phyloP scores from a whole-genome alignment of 768 basidiomycete species.

The Botryobasidium botryosum region DNA sequence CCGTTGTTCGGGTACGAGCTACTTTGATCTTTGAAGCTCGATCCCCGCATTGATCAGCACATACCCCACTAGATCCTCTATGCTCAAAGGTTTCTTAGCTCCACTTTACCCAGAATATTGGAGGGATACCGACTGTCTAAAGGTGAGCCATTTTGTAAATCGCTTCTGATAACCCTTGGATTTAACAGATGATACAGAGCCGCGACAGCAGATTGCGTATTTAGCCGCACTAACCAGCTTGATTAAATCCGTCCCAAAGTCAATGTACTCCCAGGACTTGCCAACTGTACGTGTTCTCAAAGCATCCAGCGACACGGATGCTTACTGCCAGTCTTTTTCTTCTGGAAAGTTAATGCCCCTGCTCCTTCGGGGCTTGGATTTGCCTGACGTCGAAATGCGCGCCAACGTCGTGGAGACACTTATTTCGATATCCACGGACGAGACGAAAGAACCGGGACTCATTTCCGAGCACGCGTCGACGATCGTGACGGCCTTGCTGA shows the following conservation, averaged over 20 bases:
- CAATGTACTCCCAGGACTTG: constrained; percentile 54
- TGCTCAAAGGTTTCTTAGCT: constrained; percentile 56
- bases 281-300: constrained; percentile 21
- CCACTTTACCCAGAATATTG: constrained; percentile 58
- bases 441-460: constrained; percentile 19
- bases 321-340: not conserved
- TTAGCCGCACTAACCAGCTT: constrained; percentile 73
- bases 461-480: constrained; percentile 55
- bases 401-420: constrained; percentile 69
- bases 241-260: constrained; percentile 61
- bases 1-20: constrained; percentile 50
- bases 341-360: constrained; percentile 67
- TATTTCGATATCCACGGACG: constrained; percentile 45
- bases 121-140: constrained; percentile 38
- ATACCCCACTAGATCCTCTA: constrained; percentile 45
- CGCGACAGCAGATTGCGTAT: constrained; percentile 42
- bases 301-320: constrained; percentile 12
- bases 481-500: constrained; percentile 55
- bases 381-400: constrained; percentile 57
- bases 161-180: not conserved
- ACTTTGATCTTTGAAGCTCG: not conserved
- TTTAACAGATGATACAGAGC: constrained; percentile 23
- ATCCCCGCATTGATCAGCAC: constrained; percentile 26
- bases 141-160: constrained; percentile 25
- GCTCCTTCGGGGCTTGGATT: constrained; percentile 65